Percentiles rank a stretch among this genome's conserved stretches.
These are phyloP conservation scores for Mycena maculata DNA, from an alignment of 768 basidiomycete genomes.

Conservation along the genomic window DNA sequence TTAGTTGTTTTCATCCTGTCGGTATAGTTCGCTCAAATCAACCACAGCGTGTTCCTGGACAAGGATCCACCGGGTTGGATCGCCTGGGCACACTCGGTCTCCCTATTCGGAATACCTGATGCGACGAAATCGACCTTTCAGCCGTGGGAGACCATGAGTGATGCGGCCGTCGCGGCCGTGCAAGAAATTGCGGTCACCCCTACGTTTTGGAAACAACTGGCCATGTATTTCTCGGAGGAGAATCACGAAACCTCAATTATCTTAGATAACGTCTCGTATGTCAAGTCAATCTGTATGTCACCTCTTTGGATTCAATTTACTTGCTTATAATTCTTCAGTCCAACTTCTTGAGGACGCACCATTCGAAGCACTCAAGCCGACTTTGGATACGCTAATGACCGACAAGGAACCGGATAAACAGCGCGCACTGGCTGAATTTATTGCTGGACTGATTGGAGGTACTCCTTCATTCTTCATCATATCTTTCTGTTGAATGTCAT, in stretches of 20 bases:
- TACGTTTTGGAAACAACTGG: slow-evolving; percentile 76
- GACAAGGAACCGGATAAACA: slow-evolving; percentile 89
- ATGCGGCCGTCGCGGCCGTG: slow-evolving; percentile 61
- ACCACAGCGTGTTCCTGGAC: slow-evolving; percentile 63
- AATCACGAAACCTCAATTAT: slow-evolving; percentile 73
- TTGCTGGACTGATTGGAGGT: slow-evolving; percentile 80
- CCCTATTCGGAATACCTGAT: slow-evolving; percentile 62
- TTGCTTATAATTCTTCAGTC: slow-evolving; percentile 53
- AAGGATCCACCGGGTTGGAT: slow-evolving; percentile 74
- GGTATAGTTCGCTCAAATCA: slow-evolving; percentile 1
- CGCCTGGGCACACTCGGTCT: slow-evolving; percentile 63
- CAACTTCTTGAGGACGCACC: slow-evolving; percentile 85
- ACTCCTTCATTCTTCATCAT: slow-evolving; percentile 13
- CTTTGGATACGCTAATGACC: slow-evolving; percentile 69
- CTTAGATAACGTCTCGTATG: slow-evolving; percentile 76
- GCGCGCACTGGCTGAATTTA: slow-evolving; percentile 85
- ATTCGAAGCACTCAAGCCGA: slow-evolving; percentile 69
- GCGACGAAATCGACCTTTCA: slow-evolving; percentile 60
- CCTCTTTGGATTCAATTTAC: not conserved
- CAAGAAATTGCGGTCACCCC: slow-evolving; percentile 58
- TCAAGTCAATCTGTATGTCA: slow-evolving; percentile 79
- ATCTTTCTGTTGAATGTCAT: slow-evolving; percentile 27
- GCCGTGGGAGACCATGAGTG: slow-evolving; percentile 69
- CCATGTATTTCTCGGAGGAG: slow-evolving; percentile 81
- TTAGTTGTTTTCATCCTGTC: slow-evolving; percentile 46